Base-by-base conservation (phyloP, 805 yeast genomes). In the Sungouiozyma ichnusensis region DNA sequence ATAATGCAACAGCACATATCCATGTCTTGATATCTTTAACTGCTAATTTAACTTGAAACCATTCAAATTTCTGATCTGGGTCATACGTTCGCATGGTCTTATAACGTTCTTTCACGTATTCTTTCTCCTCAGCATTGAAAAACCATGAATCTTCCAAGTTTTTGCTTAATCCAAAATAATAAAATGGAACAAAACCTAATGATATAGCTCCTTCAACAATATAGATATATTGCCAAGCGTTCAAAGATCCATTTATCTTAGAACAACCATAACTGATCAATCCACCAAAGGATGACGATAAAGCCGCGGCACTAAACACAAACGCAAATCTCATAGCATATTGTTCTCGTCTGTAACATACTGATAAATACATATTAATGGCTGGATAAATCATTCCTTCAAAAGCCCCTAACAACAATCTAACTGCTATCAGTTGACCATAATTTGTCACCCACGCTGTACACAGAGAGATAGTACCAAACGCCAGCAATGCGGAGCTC, bases 211-310 rank as follows among this genome's bases (percentile, higher is more conserved):
- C 76, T 53, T 74, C 79, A 19, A 74, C 62, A 5, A 74, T 65
- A 47, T 64, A 74, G 19, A 74, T 59, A 63, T 72, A 74, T 51
- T 73, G 65, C 75, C 76, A 74, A 9, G 73, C 74, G 34, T 55
- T 65, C 49, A 68, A 53, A 1, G 64, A 61, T 7, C 69, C 71
- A 36, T 62, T 53, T 47, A 71, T 64, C 31, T 58, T 54, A 7
- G 68, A 54, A 38, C 76, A 63, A 16, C 73, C 79, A 44, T 64
- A 68, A 0, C 72, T 68, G 20, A 73, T 63, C 18, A 72, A 56
- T n/a, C 81, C 81, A 40, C 78, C 77, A 54, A 76, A 73, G 1
- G 77, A 76, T 35, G 76, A 71, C 7, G 79, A 70, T 33, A 76
- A 53, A 44, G 75, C 72, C 8, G 80, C 72, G 20, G 76, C 70